Conservation (phyloP, 768 basidiomycete species). For the Hortiboletus flavorubellus region DNA sequence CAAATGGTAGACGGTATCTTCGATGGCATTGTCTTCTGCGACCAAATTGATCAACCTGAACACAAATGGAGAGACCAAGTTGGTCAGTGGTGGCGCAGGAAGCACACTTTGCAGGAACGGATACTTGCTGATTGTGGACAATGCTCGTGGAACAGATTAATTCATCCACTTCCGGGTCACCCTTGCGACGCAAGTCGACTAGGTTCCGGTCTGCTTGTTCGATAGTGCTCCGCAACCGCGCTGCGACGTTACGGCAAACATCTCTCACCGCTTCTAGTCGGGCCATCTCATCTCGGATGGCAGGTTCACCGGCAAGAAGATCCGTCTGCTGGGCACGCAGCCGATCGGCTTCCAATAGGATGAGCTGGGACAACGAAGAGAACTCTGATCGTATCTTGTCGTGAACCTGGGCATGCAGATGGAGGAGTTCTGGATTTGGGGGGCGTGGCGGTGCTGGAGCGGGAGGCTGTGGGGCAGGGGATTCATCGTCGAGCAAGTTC, state of each 20-base stretch:
- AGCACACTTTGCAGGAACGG: background rate
- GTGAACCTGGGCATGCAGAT: constrained; percentile 74
- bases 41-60: constrained; percentile 87
- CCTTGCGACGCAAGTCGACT: constrained; percentile 72
- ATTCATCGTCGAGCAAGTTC: constrained; percentile 67
- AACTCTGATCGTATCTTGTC: constrained; percentile 71
- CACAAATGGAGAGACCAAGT: background rate
- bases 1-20: constrained; percentile 97
- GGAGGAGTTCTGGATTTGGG: constrained; percentile 85
- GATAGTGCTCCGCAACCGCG: constrained; percentile 61
- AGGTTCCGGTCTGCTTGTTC: constrained; percentile 69
- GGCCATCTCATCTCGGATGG: constrained; percentile 95
- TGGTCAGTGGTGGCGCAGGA: constrained; percentile 15
- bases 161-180: constrained; percentile 94
- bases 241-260: constrained; percentile 80
- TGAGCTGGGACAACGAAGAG: constrained; percentile 60
- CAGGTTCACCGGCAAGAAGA: constrained; percentile 86
- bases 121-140: constrained; percentile 87
- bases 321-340: constrained; percentile 80
- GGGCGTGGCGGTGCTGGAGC: constrained; percentile 68
- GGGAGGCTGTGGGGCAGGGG: constrained; percentile 27
- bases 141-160: constrained; percentile 93
- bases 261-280: constrained; percentile 89
- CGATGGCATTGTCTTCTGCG: constrained; percentile 99
- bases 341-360: constrained; percentile 66